These are phyloP conservation scores for Eucalyptus urophylla DNA, from an alignment of 345 rosid genomes.

Conservation along the genomic window DNA sequence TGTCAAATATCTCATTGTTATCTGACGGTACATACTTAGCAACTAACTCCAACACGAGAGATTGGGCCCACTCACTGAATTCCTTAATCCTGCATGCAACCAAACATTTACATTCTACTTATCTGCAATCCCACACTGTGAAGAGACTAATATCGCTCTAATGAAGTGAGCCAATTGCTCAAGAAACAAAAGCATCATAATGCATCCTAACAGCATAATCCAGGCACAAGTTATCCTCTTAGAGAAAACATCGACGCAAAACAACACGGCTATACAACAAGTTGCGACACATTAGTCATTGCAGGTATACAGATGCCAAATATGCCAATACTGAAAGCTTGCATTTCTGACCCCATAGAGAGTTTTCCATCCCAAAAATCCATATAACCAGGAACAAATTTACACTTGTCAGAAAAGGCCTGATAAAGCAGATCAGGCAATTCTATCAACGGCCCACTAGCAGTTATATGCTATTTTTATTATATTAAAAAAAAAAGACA, in stretches of 20 bases:
- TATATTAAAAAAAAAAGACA: background rate
- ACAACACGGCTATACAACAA: background rate
- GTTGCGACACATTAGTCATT: background rate
- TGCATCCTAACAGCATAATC: background rate
- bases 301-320: background rate
- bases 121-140: background rate
- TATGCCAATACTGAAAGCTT: background rate
- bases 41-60: conserved; percentile 87
- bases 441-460: background rate
- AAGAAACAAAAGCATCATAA: background rate
- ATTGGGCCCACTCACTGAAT: conserved; percentile 97
- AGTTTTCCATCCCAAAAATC: background rate
- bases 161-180: background rate
- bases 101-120: background rate
- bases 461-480: background rate
- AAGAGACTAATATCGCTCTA: background rate
- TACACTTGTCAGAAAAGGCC: background rate
- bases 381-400: background rate
- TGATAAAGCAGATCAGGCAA: background rate
- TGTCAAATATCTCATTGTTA: conserved; percentile 84
- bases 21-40: conserved; percentile 85
- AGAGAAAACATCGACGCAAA: background rate
- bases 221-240: background rate
- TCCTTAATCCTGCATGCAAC: conserved; percentile 67
- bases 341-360: background rate